These are phyloP conservation scores for Xylaria grammica DNA, from an alignment of 495 filamentous ascomycete species.

Conservation along the genomic window DNA sequence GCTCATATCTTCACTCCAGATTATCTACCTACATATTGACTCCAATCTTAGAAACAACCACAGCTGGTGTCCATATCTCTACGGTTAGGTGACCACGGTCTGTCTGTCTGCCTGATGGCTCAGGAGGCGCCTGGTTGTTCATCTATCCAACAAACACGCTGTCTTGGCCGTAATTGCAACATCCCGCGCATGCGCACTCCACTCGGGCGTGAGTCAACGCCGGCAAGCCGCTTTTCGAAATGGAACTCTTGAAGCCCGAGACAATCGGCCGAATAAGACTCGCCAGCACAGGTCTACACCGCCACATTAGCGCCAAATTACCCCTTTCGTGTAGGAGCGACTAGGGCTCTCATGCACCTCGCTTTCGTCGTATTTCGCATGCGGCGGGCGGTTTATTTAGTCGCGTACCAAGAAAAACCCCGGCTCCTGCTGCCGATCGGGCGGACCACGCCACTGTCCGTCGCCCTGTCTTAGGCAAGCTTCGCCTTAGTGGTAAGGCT, in stretches of 20 bases:
- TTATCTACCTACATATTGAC: not conserved
- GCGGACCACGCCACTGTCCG: not conserved
- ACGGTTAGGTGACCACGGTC: not conserved
- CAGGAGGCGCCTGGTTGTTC: not conserved
- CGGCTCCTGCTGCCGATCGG: not conserved
- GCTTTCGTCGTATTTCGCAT: conserved; percentile 21
- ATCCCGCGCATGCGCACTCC: not conserved
- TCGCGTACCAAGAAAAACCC: conserved; percentile 1
- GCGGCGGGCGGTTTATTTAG: not conserved
- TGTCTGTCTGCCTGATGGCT: not conserved
- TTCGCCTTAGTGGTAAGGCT: conserved; percentile 19
- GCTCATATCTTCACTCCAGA: not conserved
- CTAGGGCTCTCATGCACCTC: conserved; percentile 11
- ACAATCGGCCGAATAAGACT: not conserved
- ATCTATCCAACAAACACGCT: not conserved
- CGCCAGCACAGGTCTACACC: conserved; percentile 3
- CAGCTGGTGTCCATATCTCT: not conserved
- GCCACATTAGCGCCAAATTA: conserved; percentile 15
- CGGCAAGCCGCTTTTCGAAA: not conserved
- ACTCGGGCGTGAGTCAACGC: not conserved
- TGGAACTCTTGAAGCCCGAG: not conserved
- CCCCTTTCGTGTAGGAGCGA: not conserved
- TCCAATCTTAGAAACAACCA: conserved; percentile 10
- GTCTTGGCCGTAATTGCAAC: not conserved
- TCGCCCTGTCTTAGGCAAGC: not conserved